These are phyloP conservation scores for Myriosclerotinia duriaeana DNA, from an alignment of 2,329 filamentous ascomycete species.

Conservation along the genomic window DNA sequence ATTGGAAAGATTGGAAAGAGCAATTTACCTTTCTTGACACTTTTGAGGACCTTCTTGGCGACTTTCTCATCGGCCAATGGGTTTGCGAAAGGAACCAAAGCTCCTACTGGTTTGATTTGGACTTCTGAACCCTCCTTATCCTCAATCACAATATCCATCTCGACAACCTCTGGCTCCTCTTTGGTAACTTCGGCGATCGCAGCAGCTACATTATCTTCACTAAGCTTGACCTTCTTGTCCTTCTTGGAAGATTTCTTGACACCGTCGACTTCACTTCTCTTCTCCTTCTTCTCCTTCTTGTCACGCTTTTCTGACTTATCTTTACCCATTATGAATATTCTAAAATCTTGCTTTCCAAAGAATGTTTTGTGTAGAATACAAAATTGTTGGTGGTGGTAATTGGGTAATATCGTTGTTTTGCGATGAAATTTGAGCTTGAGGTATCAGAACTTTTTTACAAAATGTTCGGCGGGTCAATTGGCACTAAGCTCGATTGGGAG, in stretches of 20 bases:
- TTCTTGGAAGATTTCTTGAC: conserved; percentile 48
- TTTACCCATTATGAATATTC: conserved; percentile 37
- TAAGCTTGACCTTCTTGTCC: conserved; percentile 44
- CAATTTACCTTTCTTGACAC: conserved; percentile 56
- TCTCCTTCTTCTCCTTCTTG: conserved; percentile 69
- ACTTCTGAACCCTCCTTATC: conserved; percentile 45
- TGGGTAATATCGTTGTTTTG: conserved; percentile 21
- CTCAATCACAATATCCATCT: conserved; percentile 45
- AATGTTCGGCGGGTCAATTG: conserved; percentile 24
- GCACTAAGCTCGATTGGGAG: conserved; percentile 28
- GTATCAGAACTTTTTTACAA: conserved; percentile 26
- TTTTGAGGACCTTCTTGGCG: conserved; percentile 64
- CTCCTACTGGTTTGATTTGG: conserved; percentile 50
- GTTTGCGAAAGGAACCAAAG: conserved; percentile 79
- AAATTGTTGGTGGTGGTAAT: conserved; percentile 20
- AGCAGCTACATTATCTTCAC: conserved; percentile 53
- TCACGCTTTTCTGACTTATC: conserved; percentile 39
- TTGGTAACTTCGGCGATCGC: conserved; percentile 65
- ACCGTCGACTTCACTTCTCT: conserved; percentile 50
- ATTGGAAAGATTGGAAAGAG: conserved; percentile 11
- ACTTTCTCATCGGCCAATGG: conserved; percentile 79
- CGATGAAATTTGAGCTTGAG: conserved; percentile 20
- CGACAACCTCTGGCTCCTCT: conserved; percentile 51
- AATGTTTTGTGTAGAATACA: not conserved
- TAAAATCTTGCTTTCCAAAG: conserved; percentile 10